These are phyloP conservation scores for Proliferodiscus dingleyae DNA, from an alignment of 2,329 filamentous ascomycete genomes.

Conservation along the genomic window DNA sequence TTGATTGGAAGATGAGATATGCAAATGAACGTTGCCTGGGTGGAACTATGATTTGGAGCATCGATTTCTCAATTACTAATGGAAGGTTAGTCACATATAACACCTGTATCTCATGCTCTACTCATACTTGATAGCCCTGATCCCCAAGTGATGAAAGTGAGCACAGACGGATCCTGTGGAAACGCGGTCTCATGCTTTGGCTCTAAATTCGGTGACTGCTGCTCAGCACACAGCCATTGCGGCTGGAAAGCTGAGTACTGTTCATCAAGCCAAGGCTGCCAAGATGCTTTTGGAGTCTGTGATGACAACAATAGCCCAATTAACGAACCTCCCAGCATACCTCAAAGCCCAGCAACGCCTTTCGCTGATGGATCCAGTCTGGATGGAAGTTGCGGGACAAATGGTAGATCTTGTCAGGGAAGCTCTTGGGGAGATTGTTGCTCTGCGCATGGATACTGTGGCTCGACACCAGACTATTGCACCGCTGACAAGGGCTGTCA, in stretches of 20 bases:
- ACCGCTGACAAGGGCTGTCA: neutral
- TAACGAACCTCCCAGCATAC: neutral
- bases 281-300: constrained; percentile 15
- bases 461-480: neutral
- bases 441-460: constrained; percentile 3
- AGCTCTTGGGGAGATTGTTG: constrained; percentile 1
- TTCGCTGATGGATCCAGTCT: neutral
- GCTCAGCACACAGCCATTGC: constrained; percentile 12
- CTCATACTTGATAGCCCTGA: neutral
- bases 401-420: neutral
- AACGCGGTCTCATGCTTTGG: constrained; percentile 6
- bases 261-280: constrained; percentile 13
- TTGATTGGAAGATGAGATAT: constrained; percentile 30
- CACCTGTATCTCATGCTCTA: neutral
- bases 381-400: constrained; percentile 4
- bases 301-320: neutral
- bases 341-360: neutral
- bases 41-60: constrained; percentile 27
- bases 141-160: neutral
- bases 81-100: constrained; percentile 18
- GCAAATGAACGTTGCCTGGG: constrained; percentile 27
- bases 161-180: constrained; percentile 13
- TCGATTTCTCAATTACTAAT: constrained; percentile 23
- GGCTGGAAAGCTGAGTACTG: constrained; percentile 11
- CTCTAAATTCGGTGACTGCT: constrained; percentile 12